Conservation (phyloP, 495 filamentous ascomycete genomes). For the Penicillium tannophilum region DNA sequence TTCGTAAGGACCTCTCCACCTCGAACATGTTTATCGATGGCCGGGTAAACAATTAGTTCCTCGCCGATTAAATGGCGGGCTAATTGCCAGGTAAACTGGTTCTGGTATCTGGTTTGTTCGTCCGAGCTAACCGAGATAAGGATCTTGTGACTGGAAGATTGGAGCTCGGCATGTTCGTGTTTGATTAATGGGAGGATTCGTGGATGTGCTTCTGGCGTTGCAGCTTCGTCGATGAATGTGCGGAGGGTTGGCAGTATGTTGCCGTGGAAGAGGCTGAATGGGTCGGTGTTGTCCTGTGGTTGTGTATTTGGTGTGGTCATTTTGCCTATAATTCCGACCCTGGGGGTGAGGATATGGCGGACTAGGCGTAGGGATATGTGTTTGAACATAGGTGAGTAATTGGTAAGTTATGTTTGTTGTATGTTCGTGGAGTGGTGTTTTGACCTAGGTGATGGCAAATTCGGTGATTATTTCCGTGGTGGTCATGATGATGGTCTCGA, state of each 20-base stretch:
- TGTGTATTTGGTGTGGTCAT: background rate
- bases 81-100: conserved; percentile 69
- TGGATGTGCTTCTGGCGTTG: conserved; percentile 8
- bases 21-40: conserved; percentile 57
- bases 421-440: background rate
- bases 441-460: background rate
- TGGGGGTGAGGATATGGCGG: background rate
- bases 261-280: conserved; percentile 5
- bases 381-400: background rate
- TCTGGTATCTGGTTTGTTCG: conserved; percentile 56
- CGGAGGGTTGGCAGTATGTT: conserved; percentile 15
- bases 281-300: background rate
- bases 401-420: background rate
- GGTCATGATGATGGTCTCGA: background rate
- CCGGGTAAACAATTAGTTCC: conserved; percentile 68
- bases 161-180: conserved; percentile 62
- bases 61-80: conserved; percentile 62
- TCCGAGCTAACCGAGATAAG: conserved; percentile 48
- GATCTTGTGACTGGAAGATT: conserved; percentile 58
- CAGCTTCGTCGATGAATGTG: conserved; percentile 10
- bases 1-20: conserved; percentile 53
- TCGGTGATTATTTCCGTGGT: background rate
- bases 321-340: background rate
- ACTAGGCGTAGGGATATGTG: background rate
- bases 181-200: conserved; percentile 54